Evolutionary conservation across 768 basidiomycete genomes (phyloP).

Genomic region (Suillus subluteus): DNA sequence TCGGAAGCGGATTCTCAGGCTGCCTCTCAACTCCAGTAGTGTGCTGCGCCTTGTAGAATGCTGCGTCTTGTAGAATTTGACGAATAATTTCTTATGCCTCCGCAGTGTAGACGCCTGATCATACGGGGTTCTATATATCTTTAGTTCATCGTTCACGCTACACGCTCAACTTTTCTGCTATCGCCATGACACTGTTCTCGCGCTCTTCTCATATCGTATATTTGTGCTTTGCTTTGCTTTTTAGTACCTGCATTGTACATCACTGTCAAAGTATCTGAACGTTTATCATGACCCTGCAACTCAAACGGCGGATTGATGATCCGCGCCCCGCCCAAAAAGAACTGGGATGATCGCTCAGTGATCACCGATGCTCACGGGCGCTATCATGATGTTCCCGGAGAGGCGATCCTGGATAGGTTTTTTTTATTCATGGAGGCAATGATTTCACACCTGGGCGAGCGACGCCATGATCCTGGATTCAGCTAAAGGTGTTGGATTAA

Average conservation of each 20-base stretch:
- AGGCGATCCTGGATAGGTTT: not conserved
- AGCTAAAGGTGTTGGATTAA: not conserved
- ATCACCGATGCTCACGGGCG: not conserved
- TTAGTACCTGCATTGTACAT: conserved; percentile 3
- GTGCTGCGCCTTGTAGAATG: conserved; percentile 10
- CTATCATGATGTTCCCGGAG: not conserved
- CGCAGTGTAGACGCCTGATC: not conserved
- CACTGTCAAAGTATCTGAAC: conserved; percentile 2
- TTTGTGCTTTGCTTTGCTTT: not conserved
- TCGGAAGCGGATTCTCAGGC: conserved; percentile 24
- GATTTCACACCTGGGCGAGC: not conserved
- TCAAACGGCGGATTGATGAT: not conserved
- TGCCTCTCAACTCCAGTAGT: conserved; percentile 31
- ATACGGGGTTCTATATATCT: not conserved
- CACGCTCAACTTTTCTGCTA: not conserved
- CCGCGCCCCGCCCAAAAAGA: not conserved
- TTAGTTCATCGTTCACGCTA: not conserved
- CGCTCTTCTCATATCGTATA: not conserved
- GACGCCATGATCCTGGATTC: not conserved
- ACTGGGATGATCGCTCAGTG: not conserved
- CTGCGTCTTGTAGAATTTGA: not conserved
- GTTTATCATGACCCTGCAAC: not conserved
- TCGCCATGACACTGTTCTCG: not conserved
- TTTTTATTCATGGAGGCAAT: not conserved
- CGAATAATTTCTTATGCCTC: not conserved